Percentiles rank a stretch among this genome's conserved stretches.
Conservation (phyloP, 148 eudicot species). For the Suaeda aralocaspica region DNA sequence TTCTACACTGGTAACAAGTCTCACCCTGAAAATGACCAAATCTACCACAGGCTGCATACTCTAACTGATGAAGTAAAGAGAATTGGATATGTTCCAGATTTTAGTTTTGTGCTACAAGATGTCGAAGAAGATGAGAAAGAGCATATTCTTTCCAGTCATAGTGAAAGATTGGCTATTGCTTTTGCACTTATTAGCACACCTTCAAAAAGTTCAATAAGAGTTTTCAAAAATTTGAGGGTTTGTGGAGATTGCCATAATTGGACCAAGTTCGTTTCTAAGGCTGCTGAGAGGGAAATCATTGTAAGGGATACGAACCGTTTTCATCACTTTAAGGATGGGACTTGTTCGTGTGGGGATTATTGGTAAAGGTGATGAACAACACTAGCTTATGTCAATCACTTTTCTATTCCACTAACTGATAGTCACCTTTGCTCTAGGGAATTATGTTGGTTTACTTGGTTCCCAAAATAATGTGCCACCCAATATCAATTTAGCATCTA, state of each 20-base stretch:
- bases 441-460: too few relatives aligned
- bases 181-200: slow-evolving; percentile 63
- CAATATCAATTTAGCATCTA: too few relatives aligned
- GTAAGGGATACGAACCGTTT: slow-evolving; percentile 78
- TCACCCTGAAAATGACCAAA: slow-evolving; percentile 48
- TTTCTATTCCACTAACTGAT: too few relatives aligned
- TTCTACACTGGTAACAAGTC: slow-evolving; percentile 62
- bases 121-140: slow-evolving; percentile 83
- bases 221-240: slow-evolving; percentile 67
- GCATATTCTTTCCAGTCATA: slow-evolving; percentile 59
- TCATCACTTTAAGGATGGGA: slow-evolving; percentile 70
- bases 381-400: neutral
- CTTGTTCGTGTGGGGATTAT: slow-evolving; percentile 70
- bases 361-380: slow-evolving; percentile 36
- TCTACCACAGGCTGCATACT: slow-evolving; percentile 41
- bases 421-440: too few relatives aligned
- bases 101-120: slow-evolving; percentile 63
- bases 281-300: slow-evolving; percentile 57
- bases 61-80: slow-evolving; percentile 47
- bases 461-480: too few relatives aligned
- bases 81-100: slow-evolving; percentile 64
- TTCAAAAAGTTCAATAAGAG: slow-evolving; percentile 43
- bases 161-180: slow-evolving; percentile 70
- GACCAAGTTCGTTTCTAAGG: slow-evolving; percentile 60
- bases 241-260: slow-evolving; percentile 76